phyloP scores from a whole-genome alignment of 805 yeast species.

The Pichia rugopelliculosa region DNA sequence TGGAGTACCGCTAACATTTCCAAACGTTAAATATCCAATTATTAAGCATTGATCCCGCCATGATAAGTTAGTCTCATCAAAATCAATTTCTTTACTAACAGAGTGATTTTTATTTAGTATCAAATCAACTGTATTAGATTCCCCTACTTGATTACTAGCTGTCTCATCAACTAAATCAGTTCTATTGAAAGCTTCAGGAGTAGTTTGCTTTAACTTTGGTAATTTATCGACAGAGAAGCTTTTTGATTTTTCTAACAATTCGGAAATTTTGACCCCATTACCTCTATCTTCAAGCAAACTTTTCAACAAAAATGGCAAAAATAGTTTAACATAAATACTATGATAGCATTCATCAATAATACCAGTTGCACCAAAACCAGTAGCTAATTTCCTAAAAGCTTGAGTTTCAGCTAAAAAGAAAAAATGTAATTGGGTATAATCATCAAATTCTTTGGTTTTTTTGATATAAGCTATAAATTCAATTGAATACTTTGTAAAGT shows the following conservation, averaged over 20 bases:
- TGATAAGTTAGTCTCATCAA: neutral
- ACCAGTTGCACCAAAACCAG: slow-evolving; percentile 76
- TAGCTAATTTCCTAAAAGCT: slow-evolving; percentile 64
- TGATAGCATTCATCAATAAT: slow-evolving; percentile 66
- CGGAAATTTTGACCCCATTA: neutral
- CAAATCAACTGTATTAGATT: no score
- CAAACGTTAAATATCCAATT: slow-evolving; percentile 2
- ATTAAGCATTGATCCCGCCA: neutral
- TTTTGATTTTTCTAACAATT: neutral
- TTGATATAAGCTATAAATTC: slow-evolving; percentile 22
- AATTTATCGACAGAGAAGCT: neutral
- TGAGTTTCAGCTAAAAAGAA: slow-evolving; percentile 42
- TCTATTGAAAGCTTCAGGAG: neutral
- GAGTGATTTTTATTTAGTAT: neutral
- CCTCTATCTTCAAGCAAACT: slow-evolving; percentile 1
- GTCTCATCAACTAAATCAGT: neutral
- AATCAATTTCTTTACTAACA: neutral
- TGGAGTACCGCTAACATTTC: slow-evolving; percentile 15
- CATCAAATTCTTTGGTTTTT: slow-evolving; percentile 29
- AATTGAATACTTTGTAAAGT: slow-evolving; percentile 36
- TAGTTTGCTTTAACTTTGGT: neutral
- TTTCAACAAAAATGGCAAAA: slow-evolving; percentile 18
- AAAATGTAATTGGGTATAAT: slow-evolving; percentile 32
- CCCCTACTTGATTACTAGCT: neutral
- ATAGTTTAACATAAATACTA: slow-evolving; percentile 50